Conservation (phyloP, 2,329 filamentous ascomycete species). For the Cercospora sp. region DNA sequence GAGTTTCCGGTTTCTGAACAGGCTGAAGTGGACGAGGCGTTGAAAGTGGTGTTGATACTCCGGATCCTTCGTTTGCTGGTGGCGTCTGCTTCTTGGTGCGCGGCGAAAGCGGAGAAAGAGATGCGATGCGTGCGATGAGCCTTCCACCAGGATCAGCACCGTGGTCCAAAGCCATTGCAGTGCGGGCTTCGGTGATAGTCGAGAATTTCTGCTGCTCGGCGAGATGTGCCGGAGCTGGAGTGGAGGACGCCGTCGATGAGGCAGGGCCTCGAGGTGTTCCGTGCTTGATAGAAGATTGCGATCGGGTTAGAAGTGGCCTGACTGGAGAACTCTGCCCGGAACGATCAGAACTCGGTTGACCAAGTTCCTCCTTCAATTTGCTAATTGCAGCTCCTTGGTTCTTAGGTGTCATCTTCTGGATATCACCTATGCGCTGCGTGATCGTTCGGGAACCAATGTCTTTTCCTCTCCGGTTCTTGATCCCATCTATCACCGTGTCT, state of each 20-base stretch:
- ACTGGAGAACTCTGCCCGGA: not conserved
- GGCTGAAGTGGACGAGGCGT: not conserved
- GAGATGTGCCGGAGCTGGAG: not conserved
- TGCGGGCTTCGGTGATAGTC: not conserved
- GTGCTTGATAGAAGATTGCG: not conserved
- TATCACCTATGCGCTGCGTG: constrained; percentile 8
- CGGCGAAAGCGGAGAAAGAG: constrained; percentile 8
- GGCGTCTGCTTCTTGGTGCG: not conserved
- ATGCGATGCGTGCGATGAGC: constrained; percentile 16
- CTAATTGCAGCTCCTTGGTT: constrained; percentile 1
- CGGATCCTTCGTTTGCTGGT: not conserved
- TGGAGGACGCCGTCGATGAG: not conserved
- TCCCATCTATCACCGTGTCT: constrained; percentile 1
- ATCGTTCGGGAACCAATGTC: not conserved
- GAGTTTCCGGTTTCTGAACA: not conserved
- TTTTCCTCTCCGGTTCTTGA: constrained; percentile 6
- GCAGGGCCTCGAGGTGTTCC: not conserved
- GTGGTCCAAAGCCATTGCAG: constrained; percentile 17
- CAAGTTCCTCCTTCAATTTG: not conserved
- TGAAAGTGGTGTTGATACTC: not conserved
- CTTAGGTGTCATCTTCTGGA: constrained; percentile 9
- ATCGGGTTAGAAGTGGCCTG: not conserved
- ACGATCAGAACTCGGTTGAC: not conserved
- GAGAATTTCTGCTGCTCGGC: not conserved
- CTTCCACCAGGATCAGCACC: constrained; percentile 16